Evolutionary conservation across 2,329 filamentous ascomycete species (phyloP).

Genomic region (Nothopassalora personata): DNA sequence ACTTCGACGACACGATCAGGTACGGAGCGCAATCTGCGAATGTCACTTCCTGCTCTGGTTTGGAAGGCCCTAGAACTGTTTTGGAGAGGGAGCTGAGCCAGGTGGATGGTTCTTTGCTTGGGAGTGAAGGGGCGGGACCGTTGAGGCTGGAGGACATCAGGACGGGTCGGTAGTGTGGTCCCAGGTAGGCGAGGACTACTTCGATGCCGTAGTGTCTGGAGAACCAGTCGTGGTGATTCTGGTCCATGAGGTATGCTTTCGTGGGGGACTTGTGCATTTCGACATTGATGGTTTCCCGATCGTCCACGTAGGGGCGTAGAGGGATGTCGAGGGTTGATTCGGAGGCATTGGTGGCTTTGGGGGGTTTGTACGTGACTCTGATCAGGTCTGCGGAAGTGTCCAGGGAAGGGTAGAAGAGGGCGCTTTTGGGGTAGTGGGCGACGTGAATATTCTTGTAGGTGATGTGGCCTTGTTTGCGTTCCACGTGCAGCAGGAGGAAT

Average conservation of each 20-base stretch:
- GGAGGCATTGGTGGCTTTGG: conserved; percentile 13
- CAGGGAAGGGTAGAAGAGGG: conserved; percentile 39
- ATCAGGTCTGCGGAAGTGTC: conserved; percentile 30
- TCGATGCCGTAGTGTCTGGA: conserved; percentile 40
- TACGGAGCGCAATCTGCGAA: conserved; percentile 74
- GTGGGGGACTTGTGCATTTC: conserved; percentile 42
- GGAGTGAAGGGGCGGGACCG: conserved; percentile 4
- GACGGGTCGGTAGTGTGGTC: conserved; percentile 37
- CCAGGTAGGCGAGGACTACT: conserved; percentile 41
- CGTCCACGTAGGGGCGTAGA: conserved; percentile 34
- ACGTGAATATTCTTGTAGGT: conserved; percentile 41
- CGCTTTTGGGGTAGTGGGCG: conserved; percentile 36
- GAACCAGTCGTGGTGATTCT: conserved; percentile 41
- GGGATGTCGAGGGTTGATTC: conserved; percentile 35
- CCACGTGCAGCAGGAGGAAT: conserved; percentile 39
- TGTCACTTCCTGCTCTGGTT: conserved; percentile 43
- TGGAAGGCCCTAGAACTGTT: conserved; percentile 6
- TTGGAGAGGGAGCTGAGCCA: conserved; percentile 32
- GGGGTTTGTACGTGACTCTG: conserved; percentile 38
- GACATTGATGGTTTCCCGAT: conserved; percentile 36
- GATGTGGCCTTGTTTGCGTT: conserved; percentile 25
- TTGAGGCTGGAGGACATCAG: conserved; percentile 32
- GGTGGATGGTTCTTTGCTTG: conserved; percentile 11
- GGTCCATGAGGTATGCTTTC: conserved; percentile 40
- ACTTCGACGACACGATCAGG: conserved; percentile 65